Conservation (phyloP, 352 stramenopile species). For the Phytophthora ramorum region DNA sequence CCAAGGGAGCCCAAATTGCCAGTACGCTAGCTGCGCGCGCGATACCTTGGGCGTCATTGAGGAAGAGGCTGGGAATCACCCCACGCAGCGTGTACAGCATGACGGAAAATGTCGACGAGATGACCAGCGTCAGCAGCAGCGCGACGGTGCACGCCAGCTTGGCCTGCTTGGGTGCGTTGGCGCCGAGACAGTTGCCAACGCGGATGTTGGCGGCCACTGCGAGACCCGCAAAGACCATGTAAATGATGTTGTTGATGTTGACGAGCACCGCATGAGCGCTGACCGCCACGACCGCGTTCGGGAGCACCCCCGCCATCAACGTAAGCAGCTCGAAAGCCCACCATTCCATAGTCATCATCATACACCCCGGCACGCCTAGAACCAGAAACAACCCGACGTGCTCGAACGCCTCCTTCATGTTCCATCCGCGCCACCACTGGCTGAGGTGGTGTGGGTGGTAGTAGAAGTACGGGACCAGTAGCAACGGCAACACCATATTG, state of each 20-base stretch:
- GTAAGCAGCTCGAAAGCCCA: slow-evolving; percentile 75
- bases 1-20: slow-evolving; percentile 48
- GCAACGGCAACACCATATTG: slow-evolving; percentile 53
- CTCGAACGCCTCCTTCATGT: slow-evolving; percentile 34
- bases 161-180: slow-evolving; percentile 51
- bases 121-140: slow-evolving; percentile 39
- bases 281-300: slow-evolving; percentile 54
- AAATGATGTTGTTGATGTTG: slow-evolving; percentile 67
- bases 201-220: slow-evolving; percentile 63
- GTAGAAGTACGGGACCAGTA: slow-evolving; percentile 67
- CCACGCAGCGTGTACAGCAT: slow-evolving; percentile 32
- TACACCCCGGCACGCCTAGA: not conserved
- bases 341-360: slow-evolving; percentile 77
- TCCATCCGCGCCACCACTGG: slow-evolving; percentile 58
- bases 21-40: slow-evolving; percentile 46
- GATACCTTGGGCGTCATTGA: slow-evolving; percentile 52
- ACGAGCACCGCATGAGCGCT: slow-evolving; percentile 70
- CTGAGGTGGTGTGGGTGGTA: slow-evolving; percentile 39
- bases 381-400: slow-evolving; percentile 56
- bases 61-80: slow-evolving; percentile 45
- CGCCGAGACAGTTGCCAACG: slow-evolving; percentile 69
- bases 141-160: slow-evolving; percentile 45
- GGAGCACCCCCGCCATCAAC: slow-evolving; percentile 56
- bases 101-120: slow-evolving; percentile 36
- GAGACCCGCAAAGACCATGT: slow-evolving; percentile 72